phyloP scores from a whole-genome alignment of 2,329 filamentous ascomycete species.

The Fusarium citri region DNA sequence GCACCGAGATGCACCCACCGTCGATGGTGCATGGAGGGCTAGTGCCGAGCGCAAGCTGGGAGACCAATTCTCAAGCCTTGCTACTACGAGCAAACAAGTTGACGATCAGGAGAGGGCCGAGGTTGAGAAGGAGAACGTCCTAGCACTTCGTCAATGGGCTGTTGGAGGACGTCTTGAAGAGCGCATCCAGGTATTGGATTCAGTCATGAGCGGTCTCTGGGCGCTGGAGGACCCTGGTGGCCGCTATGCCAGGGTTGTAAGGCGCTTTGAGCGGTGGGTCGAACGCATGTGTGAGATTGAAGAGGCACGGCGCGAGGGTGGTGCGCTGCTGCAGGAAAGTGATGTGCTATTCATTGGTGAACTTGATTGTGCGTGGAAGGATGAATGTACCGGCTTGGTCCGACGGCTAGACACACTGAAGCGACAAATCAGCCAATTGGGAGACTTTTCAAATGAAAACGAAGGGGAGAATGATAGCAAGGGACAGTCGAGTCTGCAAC shows the following conservation, averaged over 20 bases:
- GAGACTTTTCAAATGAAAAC: constrained; percentile 38
- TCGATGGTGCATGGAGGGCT: constrained; percentile 63
- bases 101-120: constrained; percentile 55
- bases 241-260: constrained; percentile 65
- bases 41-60: constrained; percentile 65
- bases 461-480: constrained; percentile 8
- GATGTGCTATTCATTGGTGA: constrained; percentile 63
- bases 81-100: constrained; percentile 50
- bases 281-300: constrained; percentile 60
- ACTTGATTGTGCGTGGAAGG: constrained; percentile 68
- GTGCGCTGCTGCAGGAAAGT: constrained; percentile 51
- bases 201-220: constrained; percentile 68
- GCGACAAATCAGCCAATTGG: constrained; percentile 60
- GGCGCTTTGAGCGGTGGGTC: constrained; percentile 71
- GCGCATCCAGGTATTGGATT: constrained; percentile 68
- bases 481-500: constrained; percentile 55
- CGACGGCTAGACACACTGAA: constrained; percentile 68
- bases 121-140: constrained; percentile 63
- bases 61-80: constrained; percentile 57
- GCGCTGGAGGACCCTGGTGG: constrained; percentile 66
- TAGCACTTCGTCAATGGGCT: constrained; percentile 65
- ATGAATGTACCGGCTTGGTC: constrained; percentile 64
- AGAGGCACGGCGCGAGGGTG: constrained; percentile 55
- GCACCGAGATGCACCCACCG: constrained; percentile 64
- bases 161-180: constrained; percentile 60